Percentiles rank a stretch among this genome's conserved stretches.
These are phyloP conservation scores for Quercus alba DNA, from an alignment of 306 rosid genomes.

Conservation along the genomic window DNA sequence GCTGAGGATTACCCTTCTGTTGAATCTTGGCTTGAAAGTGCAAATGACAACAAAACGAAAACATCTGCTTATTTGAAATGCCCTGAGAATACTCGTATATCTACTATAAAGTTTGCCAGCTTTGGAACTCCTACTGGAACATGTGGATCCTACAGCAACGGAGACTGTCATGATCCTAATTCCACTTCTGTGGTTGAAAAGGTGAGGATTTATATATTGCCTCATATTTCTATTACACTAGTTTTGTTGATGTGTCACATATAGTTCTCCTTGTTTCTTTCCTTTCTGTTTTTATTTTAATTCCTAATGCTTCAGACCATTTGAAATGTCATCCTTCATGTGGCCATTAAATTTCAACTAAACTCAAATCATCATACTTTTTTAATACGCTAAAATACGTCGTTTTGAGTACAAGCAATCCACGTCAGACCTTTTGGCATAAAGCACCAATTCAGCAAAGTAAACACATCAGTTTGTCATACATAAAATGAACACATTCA, in stretches of 20 bases:
- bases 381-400: too few species aligned
- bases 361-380: too few species aligned
- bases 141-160: slow-evolving; percentile 65
- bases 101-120: slow-evolving; percentile 72
- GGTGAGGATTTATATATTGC: slow-evolving; percentile 34
- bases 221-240: not conserved
- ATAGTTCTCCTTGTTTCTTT: not conserved
- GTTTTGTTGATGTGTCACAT: not conserved
- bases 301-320: too few species aligned
- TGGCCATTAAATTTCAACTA: too few species aligned
- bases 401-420: too few species aligned
- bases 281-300: not conserved
- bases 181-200: slow-evolving; percentile 60
- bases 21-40: slow-evolving; percentile 41
- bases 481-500: not conserved
- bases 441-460: not conserved
- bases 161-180: slow-evolving; percentile 77
- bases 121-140: slow-evolving; percentile 76
- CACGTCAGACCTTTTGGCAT: not conserved
- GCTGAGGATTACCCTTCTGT: slow-evolving; percentile 61
- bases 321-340: too few species aligned
- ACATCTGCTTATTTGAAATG: slow-evolving; percentile 51
- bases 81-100: slow-evolving; percentile 42
- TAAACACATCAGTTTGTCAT: not conserved
- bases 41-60: slow-evolving; percentile 20